Conservation (phyloP, 169 alveolate species). For the Plasmodium gonderi region DNA sequence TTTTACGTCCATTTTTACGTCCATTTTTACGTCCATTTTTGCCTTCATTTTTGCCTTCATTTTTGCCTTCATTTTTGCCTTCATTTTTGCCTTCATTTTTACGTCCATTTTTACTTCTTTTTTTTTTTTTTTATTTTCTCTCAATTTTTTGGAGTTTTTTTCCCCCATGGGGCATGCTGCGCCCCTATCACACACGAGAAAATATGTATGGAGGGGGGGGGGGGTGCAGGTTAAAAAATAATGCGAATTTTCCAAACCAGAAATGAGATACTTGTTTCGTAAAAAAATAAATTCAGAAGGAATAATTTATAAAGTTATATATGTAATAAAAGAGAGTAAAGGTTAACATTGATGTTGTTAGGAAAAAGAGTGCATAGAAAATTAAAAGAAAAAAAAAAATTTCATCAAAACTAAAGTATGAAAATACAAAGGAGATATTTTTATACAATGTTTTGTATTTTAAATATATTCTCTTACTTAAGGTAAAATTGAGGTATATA, state of each 20-base stretch:
- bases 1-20: too few species aligned
- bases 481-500: constrained; percentile 50
- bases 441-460: constrained; percentile 65
- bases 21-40: too few species aligned
- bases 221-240: too few species aligned
- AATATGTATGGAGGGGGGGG: too few species aligned
- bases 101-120: not conserved
- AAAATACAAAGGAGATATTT: constrained; percentile 51
- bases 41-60: too few species aligned
- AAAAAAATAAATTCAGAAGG: not conserved
- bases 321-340: constrained; percentile 41
- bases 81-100: not conserved
- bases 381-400: constrained; percentile 64
- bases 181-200: too few species aligned
- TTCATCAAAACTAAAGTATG: constrained; percentile 73
- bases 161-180: too few species aligned
- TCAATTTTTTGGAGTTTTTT: too few species aligned
- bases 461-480: constrained; percentile 61
- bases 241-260: too few species aligned
- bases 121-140: not conserved
- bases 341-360: constrained; percentile 39
- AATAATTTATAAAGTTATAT: constrained; percentile 65
- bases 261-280: not conserved
- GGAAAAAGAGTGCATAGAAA: constrained; percentile 32
- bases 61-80: not conserved